These are phyloP conservation scores for Scutellaria minor DNA, from an alignment of 257 asterid genomes.

Conservation along the genomic window DNA sequence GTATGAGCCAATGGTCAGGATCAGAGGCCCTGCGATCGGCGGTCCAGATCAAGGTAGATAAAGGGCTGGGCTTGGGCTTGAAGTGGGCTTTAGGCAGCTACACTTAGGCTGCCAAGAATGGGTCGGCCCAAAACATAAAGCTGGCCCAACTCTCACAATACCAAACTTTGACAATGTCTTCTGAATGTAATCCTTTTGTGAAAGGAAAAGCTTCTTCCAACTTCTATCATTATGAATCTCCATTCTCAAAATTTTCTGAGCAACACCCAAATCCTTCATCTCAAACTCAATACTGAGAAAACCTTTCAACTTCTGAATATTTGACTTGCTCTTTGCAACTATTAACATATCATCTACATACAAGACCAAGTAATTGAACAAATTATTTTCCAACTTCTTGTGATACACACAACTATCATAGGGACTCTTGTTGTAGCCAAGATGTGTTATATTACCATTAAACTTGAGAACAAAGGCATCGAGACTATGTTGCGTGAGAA, in stretches of 20 bases:
- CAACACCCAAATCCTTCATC: not conserved
- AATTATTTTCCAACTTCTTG: not conserved
- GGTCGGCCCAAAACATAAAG: no score
- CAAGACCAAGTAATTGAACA: not conserved
- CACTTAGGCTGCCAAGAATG: no score
- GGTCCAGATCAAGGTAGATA: no score
- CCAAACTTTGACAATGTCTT: not conserved
- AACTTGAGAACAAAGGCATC: no score
- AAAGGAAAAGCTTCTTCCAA: not conserved
- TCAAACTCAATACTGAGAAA: not conserved
- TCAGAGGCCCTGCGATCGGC: no score
- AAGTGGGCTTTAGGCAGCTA: no score
- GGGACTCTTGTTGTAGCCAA: no score
- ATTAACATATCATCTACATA: not conserved
- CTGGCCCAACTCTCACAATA: no score
- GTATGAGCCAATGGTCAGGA: no score
- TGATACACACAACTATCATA: not conserved
- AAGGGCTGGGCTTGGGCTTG: no score
- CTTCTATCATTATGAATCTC: not conserved
- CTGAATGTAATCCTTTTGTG: not conserved
- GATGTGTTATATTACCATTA: no score
- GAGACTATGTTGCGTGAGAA: no score
- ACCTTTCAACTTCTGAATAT: not conserved
- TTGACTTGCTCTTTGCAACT: not conserved
- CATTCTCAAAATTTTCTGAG: not conserved